Conservation (phyloP, 2,329 filamentous ascomycete species). For the Colletotrichum lupini region DNA sequence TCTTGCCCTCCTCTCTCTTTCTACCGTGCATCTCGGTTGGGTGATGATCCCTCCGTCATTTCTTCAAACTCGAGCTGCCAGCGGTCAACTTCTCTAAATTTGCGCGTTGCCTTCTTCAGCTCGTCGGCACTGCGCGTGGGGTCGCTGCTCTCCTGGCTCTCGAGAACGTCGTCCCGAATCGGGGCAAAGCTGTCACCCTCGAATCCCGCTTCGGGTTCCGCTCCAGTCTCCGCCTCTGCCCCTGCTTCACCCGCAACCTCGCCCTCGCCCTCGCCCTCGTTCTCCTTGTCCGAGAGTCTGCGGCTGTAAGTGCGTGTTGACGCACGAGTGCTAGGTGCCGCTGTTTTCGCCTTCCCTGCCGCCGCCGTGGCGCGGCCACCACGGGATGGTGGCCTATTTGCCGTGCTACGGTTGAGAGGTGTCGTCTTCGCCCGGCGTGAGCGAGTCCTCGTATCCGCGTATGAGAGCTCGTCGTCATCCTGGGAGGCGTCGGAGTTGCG, state of each 20-base stretch:
- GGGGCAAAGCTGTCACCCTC: conserved; percentile 49
- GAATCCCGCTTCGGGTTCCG: conserved; percentile 27
- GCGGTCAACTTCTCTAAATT: conserved; percentile 76
- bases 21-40: conserved; percentile 59
- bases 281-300: conserved; percentile 69
- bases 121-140: conserved; percentile 57
- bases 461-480: conserved; percentile 68
- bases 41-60: conserved; percentile 66
- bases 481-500: conserved; percentile 60
- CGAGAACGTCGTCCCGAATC: conserved; percentile 57
- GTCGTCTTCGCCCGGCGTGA: conserved; percentile 46
- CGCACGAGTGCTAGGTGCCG: conserved; percentile 38
- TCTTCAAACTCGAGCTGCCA: conserved; percentile 78
- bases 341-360: conserved; percentile 31
- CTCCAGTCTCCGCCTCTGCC: conserved; percentile 46
- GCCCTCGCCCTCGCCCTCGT: conserved; percentile 52
- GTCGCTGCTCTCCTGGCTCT: conserved; percentile 38
- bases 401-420: conserved; percentile 43
- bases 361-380: conserved; percentile 39
- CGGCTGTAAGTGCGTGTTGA: conserved; percentile 60
- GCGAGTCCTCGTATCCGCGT: conserved; percentile 52
- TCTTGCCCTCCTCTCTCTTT: background rate
- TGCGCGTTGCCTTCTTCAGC: conserved; percentile 68
- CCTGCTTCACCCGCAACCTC: conserved; percentile 46
- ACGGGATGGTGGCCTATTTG: conserved; percentile 37